These are phyloP conservation scores for Nigrospora sphaerica DNA, from an alignment of 2,329 filamentous ascomycete genomes.

Conservation along the genomic window DNA sequence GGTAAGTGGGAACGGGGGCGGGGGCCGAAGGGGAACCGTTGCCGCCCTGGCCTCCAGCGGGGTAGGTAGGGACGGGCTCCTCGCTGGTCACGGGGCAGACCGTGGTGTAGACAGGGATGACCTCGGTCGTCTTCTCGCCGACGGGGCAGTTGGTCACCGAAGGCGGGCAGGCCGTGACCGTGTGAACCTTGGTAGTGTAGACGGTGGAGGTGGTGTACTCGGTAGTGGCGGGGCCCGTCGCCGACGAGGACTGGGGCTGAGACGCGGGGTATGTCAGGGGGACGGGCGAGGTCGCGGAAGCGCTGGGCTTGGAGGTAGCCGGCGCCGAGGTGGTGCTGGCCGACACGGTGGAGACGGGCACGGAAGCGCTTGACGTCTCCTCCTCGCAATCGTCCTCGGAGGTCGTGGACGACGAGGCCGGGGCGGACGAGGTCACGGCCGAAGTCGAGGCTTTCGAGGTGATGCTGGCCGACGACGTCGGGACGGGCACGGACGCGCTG, in stretches of 20 bases:
- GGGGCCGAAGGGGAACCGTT: background rate
- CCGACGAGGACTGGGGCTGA: background rate
- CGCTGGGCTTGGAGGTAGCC: conserved; percentile 1
- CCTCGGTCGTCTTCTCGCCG: conserved; percentile 34
- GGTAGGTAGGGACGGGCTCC: conserved; percentile 16
- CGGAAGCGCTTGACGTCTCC: background rate
- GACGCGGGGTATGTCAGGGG: background rate
- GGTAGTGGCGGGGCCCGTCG: background rate
- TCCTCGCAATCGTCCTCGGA: conserved; percentile 1
- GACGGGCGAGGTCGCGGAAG: conserved; percentile 1
- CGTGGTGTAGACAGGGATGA: conserved; percentile 36
- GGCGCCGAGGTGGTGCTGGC: conserved; percentile 3
- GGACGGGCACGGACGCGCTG: too few relatives aligned
- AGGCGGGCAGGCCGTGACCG: conserved; percentile 23
- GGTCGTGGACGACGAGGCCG: conserved; percentile 2
- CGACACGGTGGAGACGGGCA: conserved; percentile 1
- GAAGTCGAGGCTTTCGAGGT: conserved; percentile 4
- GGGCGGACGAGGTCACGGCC: conserved; percentile 4
- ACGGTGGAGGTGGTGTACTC: conserved; percentile 17
- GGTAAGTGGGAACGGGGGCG: conserved; percentile 9
- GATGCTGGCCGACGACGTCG: conserved; percentile 6
- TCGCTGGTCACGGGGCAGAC: conserved; percentile 33
- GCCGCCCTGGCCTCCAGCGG: conserved; percentile 10
- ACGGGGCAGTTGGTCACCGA: conserved; percentile 29
- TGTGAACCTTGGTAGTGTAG: conserved; percentile 24